phyloP scores from a whole-genome alignment of 2,329 filamentous ascomycete species.

The Aspergillus tamarii region DNA sequence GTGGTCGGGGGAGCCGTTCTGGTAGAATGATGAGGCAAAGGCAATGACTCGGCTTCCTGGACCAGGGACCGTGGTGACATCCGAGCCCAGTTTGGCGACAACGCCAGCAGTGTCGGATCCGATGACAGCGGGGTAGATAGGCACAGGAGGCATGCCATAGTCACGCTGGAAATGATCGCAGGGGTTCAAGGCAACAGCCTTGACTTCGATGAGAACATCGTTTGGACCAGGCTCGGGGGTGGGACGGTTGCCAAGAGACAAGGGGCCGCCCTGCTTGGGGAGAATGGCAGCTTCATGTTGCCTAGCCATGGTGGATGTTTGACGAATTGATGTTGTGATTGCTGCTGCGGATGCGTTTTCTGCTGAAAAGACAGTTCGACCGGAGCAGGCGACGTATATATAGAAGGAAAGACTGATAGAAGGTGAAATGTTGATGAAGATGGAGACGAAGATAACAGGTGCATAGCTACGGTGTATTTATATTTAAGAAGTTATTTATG shows the following conservation, averaged over 20 bases:
- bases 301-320: constrained; percentile 8
- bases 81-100: constrained; percentile 32
- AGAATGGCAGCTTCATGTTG: constrained; percentile 22
- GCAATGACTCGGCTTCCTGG: constrained; percentile 36
- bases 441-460: not conserved
- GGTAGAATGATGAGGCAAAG: constrained; percentile 32
- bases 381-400: not conserved
- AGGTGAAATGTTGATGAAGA: not conserved
- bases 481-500: not conserved
- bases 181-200: constrained; percentile 48
- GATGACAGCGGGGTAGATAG: constrained; percentile 29
- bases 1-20: constrained; percentile 29
- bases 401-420: not conserved
- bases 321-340: not conserved
- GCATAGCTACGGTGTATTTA: not conserved
- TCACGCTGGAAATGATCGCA: constrained; percentile 37
- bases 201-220: constrained; percentile 47
- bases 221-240: constrained; percentile 38
- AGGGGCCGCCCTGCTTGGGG: constrained; percentile 14
- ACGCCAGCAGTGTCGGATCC: constrained; percentile 38
- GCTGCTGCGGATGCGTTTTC: not conserved
- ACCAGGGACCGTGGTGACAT: constrained; percentile 22
- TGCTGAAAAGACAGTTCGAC: not conserved
- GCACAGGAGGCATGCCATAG: constrained; percentile 22
- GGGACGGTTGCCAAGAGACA: constrained; percentile 16